These are phyloP conservation scores for Monosporozyma servazzii DNA, from an alignment of 805 yeast species.

Conservation along the genomic window DNA sequence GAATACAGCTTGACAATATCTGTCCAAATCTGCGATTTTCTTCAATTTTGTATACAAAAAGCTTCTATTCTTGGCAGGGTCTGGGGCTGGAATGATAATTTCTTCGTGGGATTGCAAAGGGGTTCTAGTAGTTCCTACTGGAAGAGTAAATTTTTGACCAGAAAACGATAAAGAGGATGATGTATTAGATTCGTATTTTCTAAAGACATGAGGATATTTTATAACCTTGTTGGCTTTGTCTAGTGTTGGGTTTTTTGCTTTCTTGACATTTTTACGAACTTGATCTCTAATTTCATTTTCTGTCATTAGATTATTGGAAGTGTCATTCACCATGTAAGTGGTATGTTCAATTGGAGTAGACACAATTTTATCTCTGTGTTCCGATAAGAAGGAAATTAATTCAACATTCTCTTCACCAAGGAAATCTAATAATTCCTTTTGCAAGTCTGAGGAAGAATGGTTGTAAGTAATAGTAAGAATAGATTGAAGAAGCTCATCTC, in stretches of 20 bases:
- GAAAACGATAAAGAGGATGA: slow-evolving; percentile 58
- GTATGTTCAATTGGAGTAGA: slow-evolving; percentile 14
- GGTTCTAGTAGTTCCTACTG: slow-evolving; percentile 67
- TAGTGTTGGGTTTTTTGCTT: slow-evolving; percentile 41
- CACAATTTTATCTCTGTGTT: slow-evolving; percentile 12
- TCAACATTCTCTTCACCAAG: slow-evolving; percentile 84
- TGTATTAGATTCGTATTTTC: slow-evolving; percentile 51
- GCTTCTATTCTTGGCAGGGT: slow-evolving; percentile 39
- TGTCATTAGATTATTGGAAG: slow-evolving; percentile 34
- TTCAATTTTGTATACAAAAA: slow-evolving; percentile 40
- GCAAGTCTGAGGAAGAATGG: slow-evolving; percentile 49
- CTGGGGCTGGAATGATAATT: slow-evolving; percentile 70
- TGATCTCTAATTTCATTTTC: slow-evolving; percentile 48
- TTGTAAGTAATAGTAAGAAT: slow-evolving; percentile 24
- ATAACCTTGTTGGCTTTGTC: slow-evolving; percentile 38
- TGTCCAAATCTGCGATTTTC: slow-evolving; percentile 56
- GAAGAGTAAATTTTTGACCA: slow-evolving; percentile 73
- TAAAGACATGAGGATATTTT: slow-evolving; percentile 80
- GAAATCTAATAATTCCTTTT: slow-evolving; percentile 65
- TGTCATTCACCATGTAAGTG: slow-evolving; percentile 15
- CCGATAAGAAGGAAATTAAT: slow-evolving; percentile 42
- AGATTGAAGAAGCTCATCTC: slow-evolving; percentile 27
- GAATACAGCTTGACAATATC: slow-evolving; percentile 76
- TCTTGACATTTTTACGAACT: slow-evolving; percentile 41
- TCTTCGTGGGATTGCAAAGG: slow-evolving; percentile 65